Evolutionary conservation across 2,329 filamentous ascomycete genomes (phyloP).

Genomic region (Lachnellula occidentalis): DNA sequence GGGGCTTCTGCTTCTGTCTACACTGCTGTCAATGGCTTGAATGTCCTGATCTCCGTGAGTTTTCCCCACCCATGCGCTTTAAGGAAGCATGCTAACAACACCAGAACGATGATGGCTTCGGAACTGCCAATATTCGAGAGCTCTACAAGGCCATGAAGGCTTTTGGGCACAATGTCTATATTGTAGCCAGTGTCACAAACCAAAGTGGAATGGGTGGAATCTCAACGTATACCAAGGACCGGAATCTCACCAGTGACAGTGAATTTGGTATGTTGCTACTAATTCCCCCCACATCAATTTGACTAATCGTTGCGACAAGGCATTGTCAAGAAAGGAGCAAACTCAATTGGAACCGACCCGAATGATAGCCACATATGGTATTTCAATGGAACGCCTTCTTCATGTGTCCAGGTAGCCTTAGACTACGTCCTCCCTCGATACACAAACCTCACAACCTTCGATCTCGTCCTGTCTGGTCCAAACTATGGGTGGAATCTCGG

Average conservation of each 20-base stretch:
- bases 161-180: conserved; percentile 35
- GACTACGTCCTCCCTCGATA: conserved; percentile 50
- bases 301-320: conserved; percentile 12
- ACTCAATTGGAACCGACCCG: conserved; percentile 46
- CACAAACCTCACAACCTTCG: conserved; percentile 43
- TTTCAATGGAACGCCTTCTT: conserved; percentile 53
- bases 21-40: conserved; percentile 13
- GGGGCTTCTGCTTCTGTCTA: neutral
- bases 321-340: conserved; percentile 41
- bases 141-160: conserved; percentile 35
- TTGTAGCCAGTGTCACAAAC: conserved; percentile 39
- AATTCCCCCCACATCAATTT: neutral
- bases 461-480: conserved; percentile 50
- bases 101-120: conserved; percentile 38
- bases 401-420: conserved; percentile 50
- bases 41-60: conserved; percentile 17
- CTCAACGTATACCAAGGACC: conserved; percentile 37
- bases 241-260: conserved; percentile 37
- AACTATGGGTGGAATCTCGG: conserved; percentile 52
- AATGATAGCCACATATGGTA: conserved; percentile 52
- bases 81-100: neutral
- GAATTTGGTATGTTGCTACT: conserved; percentile 33
- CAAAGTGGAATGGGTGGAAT: conserved; percentile 42
- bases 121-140: conserved; percentile 37
- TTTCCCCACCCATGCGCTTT: too few species aligned